Conservation (phyloP, 2,329 filamentous ascomycete genomes). For the Fusarium duplospermum region DNA sequence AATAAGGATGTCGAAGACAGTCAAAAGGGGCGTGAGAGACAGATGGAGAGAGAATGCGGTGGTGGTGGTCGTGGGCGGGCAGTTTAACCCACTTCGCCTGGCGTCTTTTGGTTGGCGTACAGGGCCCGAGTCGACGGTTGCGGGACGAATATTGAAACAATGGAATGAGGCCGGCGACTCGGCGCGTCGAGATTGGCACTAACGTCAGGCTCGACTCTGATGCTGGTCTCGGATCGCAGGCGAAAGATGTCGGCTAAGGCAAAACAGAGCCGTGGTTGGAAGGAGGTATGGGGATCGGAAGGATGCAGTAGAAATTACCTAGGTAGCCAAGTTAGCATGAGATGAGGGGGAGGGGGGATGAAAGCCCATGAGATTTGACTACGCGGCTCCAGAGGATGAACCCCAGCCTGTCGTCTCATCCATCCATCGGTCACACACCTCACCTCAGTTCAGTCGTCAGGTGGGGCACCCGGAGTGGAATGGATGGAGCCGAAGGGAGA, state of each 20-base stretch:
- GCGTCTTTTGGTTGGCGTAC: slow-evolving; percentile 30
- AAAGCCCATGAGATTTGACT: slow-evolving; percentile 1
- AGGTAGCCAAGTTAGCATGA: not conserved
- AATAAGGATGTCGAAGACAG: slow-evolving; percentile 11
- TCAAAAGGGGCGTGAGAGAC: slow-evolving; percentile 30
- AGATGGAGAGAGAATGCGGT: slow-evolving; percentile 6
- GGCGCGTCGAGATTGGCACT: slow-evolving; percentile 19
- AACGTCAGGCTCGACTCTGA: not conserved
- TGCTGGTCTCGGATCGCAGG: not conserved
- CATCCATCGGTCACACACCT: slow-evolving; percentile 17
- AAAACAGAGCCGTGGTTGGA: not conserved
- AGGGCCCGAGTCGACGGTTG: slow-evolving; percentile 36
- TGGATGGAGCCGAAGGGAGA: slow-evolving; percentile 9
- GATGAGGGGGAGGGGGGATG: not conserved
- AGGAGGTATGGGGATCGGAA: not conserved
- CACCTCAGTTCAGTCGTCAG: slow-evolving; percentile 18
- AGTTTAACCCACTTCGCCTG: slow-evolving; percentile 28
- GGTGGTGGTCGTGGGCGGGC: slow-evolving; percentile 20
- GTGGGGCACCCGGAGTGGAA: slow-evolving; percentile 27
- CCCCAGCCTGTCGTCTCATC: slow-evolving; percentile 13
- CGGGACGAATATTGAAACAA: slow-evolving; percentile 28
- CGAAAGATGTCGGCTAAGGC: not conserved
- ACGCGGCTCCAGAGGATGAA: slow-evolving; percentile 11
- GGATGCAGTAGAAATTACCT: not conserved
- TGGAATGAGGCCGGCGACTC: slow-evolving; percentile 29